Base-by-base conservation (phyloP, 352 stramenopile genomes). In the Globisporangium carolinianum region DNA sequence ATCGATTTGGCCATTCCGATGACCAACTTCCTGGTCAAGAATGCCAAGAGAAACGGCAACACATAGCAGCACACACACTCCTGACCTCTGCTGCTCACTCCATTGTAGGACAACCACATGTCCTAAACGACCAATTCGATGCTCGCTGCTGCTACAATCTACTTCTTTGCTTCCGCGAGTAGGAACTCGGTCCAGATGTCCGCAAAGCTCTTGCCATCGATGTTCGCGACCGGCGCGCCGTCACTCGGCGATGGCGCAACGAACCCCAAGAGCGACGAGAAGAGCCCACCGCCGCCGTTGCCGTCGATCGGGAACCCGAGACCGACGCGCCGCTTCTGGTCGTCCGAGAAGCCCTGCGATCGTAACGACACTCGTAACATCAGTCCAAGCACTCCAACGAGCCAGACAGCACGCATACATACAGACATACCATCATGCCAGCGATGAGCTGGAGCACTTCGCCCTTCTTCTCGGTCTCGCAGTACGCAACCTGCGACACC, bases 131-230 rank as follows among this genome's bases (percentile, higher is more conserved):
- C 3, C 24, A 32, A 32, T 32, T 32, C 10, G 49, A 24, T 42
- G 35, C 49, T 24, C 9, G 49, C 7, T 15, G 37, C 51, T 36
- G 51, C 51, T 6, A 46, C 36, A 14, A 18, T 6, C 46, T 59
- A 65, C 50, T 61, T 60, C 42, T 66, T 66, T 6, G 76, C 73
- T 46, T 91, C 81, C 45, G 87, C 62, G 0, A 91, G 60, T 47
- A 91, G 62, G 45, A 88, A 91, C 32, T 87, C 69, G 24, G 74
- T 79, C 78, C 75, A 87, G 17, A 89, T 75, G 36, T 91, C 78
- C n/a, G 68, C 64, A 58, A 91, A 84, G 60, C 65, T 80, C 54
- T 91, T 91, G 55, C 69, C 76, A 54, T 86, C 71, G n/a, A 83
- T 68, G n/a, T 59, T 18, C 17, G 59, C 63, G 9, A 36, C 0